These are phyloP conservation scores for Schizopora paradoxa DNA, from an alignment of 1,284 basidiomycete species.

Conservation along the genomic window DNA sequence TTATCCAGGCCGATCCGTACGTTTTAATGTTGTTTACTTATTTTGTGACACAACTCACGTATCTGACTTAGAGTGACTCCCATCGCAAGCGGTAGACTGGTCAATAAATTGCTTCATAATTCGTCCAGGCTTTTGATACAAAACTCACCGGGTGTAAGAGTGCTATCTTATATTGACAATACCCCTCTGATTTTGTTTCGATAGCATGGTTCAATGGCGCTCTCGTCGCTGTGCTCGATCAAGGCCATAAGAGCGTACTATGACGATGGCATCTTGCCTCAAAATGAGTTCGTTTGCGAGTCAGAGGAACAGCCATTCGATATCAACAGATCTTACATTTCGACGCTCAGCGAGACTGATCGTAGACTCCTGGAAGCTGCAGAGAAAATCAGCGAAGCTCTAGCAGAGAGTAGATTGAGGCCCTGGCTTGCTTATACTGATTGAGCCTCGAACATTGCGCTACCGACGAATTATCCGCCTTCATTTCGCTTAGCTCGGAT, in stretches of 20 bases:
- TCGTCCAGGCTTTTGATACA: slow-evolving; percentile 25
- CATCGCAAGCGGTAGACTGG: slow-evolving; percentile 22
- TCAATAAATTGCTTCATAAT: slow-evolving; percentile 22
- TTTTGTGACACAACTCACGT: background rate
- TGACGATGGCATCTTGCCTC: slow-evolving; percentile 25
- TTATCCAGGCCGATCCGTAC: no score
- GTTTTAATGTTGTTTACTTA: background rate
- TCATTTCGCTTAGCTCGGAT: no score
- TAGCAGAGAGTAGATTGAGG: no score
- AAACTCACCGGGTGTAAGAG: slow-evolving; percentile 27
- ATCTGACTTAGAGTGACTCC: slow-evolving; percentile 23
- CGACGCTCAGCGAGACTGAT: no score
- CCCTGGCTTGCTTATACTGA: no score
- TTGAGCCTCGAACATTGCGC: no score
- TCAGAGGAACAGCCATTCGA: slow-evolving; percentile 22
- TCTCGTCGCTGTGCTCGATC: slow-evolving; percentile 23
- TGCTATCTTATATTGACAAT: slow-evolving; percentile 17
- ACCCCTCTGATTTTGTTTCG: no score
- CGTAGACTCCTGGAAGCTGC: no score
- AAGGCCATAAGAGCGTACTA: slow-evolving; percentile 23
- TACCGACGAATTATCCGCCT: no score
- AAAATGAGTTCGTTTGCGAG: slow-evolving; percentile 23
- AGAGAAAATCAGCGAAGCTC: no score
- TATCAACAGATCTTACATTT: no score
- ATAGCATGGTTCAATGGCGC: slow-evolving; percentile 23